phyloP scores from a whole-genome alignment of 2,329 filamentous ascomycete species.

The Colletotrichum cuscutae region DNA sequence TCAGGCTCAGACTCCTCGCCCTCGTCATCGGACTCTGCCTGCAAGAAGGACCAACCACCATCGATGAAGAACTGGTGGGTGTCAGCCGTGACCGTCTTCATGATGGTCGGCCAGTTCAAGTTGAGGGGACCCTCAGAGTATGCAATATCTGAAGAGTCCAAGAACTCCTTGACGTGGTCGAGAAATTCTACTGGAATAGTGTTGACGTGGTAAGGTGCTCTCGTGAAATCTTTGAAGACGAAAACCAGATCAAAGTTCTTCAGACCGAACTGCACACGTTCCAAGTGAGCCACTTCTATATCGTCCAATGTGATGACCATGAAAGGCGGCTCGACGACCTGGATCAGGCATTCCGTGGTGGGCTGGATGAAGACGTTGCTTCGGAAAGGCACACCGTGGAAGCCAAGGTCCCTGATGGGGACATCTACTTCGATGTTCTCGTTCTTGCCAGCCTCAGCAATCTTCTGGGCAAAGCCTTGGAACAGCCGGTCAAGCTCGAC shows the following conservation, averaged over 20 bases:
- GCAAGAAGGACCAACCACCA: conserved; percentile 94
- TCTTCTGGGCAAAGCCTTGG: conserved; percentile 96
- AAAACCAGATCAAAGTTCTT: conserved; percentile 99
- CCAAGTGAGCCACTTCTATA: conserved; percentile 94
- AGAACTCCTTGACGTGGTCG: conserved; percentile 96
- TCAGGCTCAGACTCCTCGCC: conserved; percentile 85
- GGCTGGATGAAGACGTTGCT: conserved; percentile 97
- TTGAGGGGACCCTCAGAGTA: conserved; percentile 96
- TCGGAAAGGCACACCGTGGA: conserved; percentile 95
- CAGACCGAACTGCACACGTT: conserved; percentile 94
- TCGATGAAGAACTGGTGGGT: conserved; percentile 95
- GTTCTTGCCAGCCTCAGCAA: conserved; percentile 92
- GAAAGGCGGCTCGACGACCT: conserved; percentile 96
- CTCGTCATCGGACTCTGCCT: conserved; percentile 88
- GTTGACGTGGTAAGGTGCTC: conserved; percentile 93
- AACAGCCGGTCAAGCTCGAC: conserved; percentile 96
- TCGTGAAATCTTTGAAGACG: conserved; percentile 96
- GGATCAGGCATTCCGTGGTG: conserved; percentile 95
- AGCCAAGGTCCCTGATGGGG: conserved; percentile 94
- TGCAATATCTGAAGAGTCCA: conserved; percentile 94
- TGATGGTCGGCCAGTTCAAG: conserved; percentile 98
- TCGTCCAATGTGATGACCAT: conserved; percentile 95
- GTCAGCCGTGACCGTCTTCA: conserved; percentile 97
- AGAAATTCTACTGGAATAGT: conserved; percentile 96
- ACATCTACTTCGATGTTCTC: conserved; percentile 95